These are phyloP conservation scores for Stachybotrys echinatus DNA, from an alignment of 2,329 filamentous ascomycete species.

Conservation along the genomic window DNA sequence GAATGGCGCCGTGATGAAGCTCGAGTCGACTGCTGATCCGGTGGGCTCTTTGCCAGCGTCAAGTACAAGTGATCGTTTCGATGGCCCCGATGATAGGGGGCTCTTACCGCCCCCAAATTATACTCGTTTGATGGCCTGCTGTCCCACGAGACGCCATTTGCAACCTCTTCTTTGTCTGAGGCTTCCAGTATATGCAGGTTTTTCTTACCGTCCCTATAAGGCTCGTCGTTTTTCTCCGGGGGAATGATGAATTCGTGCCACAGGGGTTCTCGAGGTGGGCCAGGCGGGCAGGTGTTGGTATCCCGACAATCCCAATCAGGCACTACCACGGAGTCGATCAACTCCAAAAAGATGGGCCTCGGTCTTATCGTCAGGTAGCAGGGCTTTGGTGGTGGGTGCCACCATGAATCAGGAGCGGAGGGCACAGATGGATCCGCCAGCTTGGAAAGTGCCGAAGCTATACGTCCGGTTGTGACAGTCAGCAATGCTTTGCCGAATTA, in stretches of 20 bases:
- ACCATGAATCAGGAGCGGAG: neutral
- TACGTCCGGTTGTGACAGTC: no score
- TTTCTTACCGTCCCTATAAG: neutral
- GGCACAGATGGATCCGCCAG: neutral
- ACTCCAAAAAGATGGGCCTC: no score
- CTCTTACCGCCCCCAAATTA: neutral
- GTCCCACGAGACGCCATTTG: neutral
- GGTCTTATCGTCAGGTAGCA: neutral
- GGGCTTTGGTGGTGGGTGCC: neutral
- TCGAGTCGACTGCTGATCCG: no score
- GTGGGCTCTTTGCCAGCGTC: no score
- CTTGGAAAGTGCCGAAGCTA: no score
- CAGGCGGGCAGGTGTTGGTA: neutral
- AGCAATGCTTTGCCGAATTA: no score
- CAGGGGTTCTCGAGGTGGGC: neutral
- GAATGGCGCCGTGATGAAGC: no score
- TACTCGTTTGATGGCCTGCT: neutral
- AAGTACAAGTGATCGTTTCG: neutral
- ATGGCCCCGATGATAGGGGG: neutral
- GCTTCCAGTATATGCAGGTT: no score
- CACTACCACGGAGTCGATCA: no score
- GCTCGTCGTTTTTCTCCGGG: neutral
- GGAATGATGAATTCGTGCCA: neutral
- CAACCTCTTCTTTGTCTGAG: no score
- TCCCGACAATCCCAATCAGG: slow-evolving; percentile 3